Base-by-base conservation (phyloP, 352 stramenopile species). In the Pythium phragmiticola region DNA sequence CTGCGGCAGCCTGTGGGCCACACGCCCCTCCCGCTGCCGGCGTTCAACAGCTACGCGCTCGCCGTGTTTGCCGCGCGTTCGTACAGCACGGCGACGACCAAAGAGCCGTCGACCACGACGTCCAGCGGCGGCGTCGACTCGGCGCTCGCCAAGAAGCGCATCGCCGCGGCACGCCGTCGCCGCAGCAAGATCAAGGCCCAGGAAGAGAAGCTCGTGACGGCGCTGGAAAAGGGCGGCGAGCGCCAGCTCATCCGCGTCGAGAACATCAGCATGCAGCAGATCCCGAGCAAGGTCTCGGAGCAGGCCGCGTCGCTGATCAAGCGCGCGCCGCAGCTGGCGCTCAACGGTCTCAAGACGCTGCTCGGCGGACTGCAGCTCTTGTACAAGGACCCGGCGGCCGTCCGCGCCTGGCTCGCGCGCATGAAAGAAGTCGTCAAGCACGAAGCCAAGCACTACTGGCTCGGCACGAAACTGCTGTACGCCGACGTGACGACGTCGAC, bases 391-490 rank as follows among this genome's bases (percentile, higher is more conserved):
- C 85, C 85, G 4, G 72, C 74, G 14, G 72, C 74, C 1, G 85
- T 89, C 13, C 82, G 84, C 49, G 78, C 73, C 30, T 94, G 82
- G 83, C 56, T 80, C 14, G 55, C 60, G n/a, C 70, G 77, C 46
- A 76, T 84, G 39, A 96, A 95, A 69, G 79, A 95, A 4, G 81
- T 79, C 41, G 78, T 87, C 78, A 94, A 97, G 60, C 80, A 97
- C 33, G 94, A 98, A 70, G 69, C 96, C 13, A 85, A 98, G 74
- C 97, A 99, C 76, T 99, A 98, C 67, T 99, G 92, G 89, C 84
- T 98, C 46, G 96, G 96, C 59, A 97, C 86, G 45, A 99, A 99
- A 78, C 80, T 99, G 43, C 80, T 99, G 23, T 97, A 94, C 66
- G 92, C 92, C 0, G 97, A 99, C 68, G 77, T 99, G 51, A 93